Percentiles rank a stretch among this genome's conserved stretches.
phyloP scores from a whole-genome alignment of 352 stramenopile species.

The Elongisporangium senticosum region DNA sequence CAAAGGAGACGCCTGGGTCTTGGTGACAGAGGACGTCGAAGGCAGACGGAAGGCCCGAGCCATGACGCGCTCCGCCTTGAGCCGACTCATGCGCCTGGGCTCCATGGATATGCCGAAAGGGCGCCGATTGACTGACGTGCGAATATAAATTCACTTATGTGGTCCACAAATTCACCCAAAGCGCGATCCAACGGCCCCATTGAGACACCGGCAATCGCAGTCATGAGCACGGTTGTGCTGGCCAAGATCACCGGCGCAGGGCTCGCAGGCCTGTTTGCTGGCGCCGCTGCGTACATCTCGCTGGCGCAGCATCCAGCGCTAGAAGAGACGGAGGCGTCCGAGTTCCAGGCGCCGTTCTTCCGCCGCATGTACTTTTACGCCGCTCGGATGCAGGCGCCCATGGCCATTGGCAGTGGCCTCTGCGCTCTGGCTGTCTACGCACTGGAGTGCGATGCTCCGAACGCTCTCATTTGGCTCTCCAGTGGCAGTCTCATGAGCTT shows the following conservation, averaged over 20 bases:
- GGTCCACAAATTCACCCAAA: neutral
- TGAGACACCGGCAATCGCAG: neutral
- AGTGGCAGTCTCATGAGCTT: slow-evolving; percentile 48
- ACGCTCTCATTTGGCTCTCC: slow-evolving; percentile 44
- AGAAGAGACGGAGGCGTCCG: slow-evolving; percentile 42
- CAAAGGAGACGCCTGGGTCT: neutral
- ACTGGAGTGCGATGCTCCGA: slow-evolving; percentile 16
- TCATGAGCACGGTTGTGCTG: slow-evolving; percentile 14
- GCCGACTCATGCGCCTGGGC: slow-evolving; percentile 21
- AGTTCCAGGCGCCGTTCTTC: slow-evolving; percentile 72
- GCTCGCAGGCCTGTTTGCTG: slow-evolving; percentile 61
- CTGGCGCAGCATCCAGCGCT: slow-evolving; percentile 70
- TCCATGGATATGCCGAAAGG: neutral
- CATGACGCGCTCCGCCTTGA: slow-evolving; percentile 42
- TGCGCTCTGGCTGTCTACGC: slow-evolving; percentile 36
- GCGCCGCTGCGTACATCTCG: slow-evolving; percentile 64
- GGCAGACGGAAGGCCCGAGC: slow-evolving; percentile 30
- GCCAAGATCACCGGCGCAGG: slow-evolving; percentile 52
- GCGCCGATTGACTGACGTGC: slow-evolving; percentile 5
- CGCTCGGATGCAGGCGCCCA: slow-evolving; percentile 50
- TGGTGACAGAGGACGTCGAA: neutral
- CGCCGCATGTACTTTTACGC: slow-evolving; percentile 76
- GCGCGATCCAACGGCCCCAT: neutral
- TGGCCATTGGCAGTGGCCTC: slow-evolving; percentile 47
- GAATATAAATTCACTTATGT: neutral